Base-by-base conservation (phyloP, 2,329 filamentous ascomycete genomes). In the Phialophora macrospora region DNA sequence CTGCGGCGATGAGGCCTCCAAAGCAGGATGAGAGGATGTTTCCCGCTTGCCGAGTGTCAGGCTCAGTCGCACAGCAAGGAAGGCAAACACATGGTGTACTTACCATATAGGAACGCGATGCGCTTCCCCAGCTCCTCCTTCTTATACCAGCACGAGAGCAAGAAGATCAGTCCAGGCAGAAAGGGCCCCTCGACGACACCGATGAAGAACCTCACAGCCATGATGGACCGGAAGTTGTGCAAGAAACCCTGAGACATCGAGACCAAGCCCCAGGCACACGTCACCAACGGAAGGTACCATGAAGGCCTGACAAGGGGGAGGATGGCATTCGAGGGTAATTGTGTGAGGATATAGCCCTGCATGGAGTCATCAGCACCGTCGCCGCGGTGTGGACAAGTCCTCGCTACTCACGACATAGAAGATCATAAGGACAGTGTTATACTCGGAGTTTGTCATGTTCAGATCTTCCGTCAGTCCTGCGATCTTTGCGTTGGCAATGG, bases 111-210 rank as follows among this genome's bases (percentile, higher is more conserved):
- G 28, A 87, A 80, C 62, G 84, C 84, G 69, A 86, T 85, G 3
- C 62, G 17, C 62, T 77, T 77, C 14, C 82, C 81, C 67, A 87
- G 20, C 30, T 61, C 58, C 24, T 20, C 14, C 22, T 17, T 20
- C 24, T 17, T n/a, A n/a, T 54, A 89, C 85, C 86, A 88, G 78
- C 86, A 86, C 1, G 83, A 85, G 3, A 88, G 76, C 62, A 87
- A 85, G 72, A 84, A 87, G 41, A 84, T 80, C 8, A 85, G 79
- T 5, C 81, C 83, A 0, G 84, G 84, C 65, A 84, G 83, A 51
- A 85, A 80, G 7, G 82, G 82, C 41, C 79, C 80, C 67, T 86
- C 84, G 12, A 80, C 77, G n/a, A 85, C 71, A n/a, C 75, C 75
- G 0, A 82, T 75, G 48, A 81, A 74, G 62, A 82, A 78, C 1